Evolutionary conservation across 1,284 basidiomycete genomes (phyloP), one percentile per base, ranked within the genome.

Genomic region (Cryptococcus amylolentus): DNA sequence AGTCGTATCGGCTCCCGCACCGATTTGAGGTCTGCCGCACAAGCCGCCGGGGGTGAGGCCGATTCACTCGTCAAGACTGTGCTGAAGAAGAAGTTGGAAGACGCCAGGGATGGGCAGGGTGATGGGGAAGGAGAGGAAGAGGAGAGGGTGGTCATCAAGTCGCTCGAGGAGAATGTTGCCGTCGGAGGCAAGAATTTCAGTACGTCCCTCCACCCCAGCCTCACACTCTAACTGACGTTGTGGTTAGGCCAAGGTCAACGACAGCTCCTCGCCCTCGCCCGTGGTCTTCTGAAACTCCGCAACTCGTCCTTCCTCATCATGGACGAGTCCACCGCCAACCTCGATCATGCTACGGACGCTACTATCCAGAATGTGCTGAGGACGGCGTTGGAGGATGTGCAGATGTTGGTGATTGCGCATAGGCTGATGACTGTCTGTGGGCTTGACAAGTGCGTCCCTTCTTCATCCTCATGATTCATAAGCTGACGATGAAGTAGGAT

Each of bases 261-360:
- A 23, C 82, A 83, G 66, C 77, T 83, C 1, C 72, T 83, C 0
- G 81, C 81, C 3, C 72, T 83, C 16, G 82, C 82, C 1, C 73
- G 82, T 16, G 82, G 81, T 4, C 69, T 83, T 51, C 76, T 83
- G 52, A 81, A 82, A 60, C 70, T 78, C 31, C 69, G 69, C 28
- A 64, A 74, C 26, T 80, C 79, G 16, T 77, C 73, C 26, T 80
- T 83, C 65, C 71, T 83, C 39, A 78, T 83, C 56, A 75, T 83
- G 62, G 82, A 83, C 64, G 82, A 83, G 63, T 77, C 75, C 47
- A 83, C 82, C 3, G 80, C 80, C 28, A 78, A 78, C 39, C 67
- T 79, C 16, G 76, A 81, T 62, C 67, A 76, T 56, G 75, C 72
- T 1, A 80, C 78, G 2, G 80, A 81, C 59, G 72, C 76, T 45